Conservation (phyloP, 2,329 filamentous ascomycete genomes). For the Monilinia laxa region DNA sequence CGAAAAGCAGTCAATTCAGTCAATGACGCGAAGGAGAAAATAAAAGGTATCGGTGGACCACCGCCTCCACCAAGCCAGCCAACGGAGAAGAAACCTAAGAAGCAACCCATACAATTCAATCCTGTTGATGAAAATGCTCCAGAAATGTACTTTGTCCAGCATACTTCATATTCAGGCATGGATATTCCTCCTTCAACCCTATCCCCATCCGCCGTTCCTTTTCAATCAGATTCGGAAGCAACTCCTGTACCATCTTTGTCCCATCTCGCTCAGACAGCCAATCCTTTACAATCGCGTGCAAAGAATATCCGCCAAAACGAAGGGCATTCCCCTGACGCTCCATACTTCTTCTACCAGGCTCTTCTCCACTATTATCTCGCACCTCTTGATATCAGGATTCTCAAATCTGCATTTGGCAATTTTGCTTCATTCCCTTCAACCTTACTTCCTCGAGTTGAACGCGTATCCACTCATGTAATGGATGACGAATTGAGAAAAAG, state of each 20-base stretch:
- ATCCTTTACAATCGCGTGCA: conserved; percentile 4
- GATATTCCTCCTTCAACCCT: conserved; percentile 36
- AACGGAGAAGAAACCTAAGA: conserved; percentile 48
- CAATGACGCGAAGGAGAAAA: conserved; percentile 71
- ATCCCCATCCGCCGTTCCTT: conserved; percentile 13
- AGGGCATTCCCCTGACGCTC: conserved; percentile 37
- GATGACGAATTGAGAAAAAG: conserved; percentile 70
- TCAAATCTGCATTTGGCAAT: conserved; percentile 68
- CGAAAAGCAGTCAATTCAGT: conserved; percentile 78
- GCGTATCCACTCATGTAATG: conserved; percentile 68
- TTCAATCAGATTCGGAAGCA: not conserved
- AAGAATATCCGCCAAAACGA: conserved; percentile 17
- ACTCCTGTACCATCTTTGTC: not conserved
- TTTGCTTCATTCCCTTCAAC: conserved; percentile 67
- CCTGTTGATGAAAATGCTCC: conserved; percentile 47
- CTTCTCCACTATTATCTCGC: conserved; percentile 71
- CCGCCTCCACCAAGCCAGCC: conserved; percentile 53
- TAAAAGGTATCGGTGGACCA: conserved; percentile 66
- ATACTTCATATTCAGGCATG: conserved; percentile 47
- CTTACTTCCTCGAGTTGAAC: conserved; percentile 68
- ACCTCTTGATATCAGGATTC: conserved; percentile 69
- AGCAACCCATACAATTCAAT: conserved; percentile 51
- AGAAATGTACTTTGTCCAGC: conserved; percentile 52
- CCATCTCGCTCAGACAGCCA: not conserved
- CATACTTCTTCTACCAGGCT: conserved; percentile 71